Evolutionary conservation across 345 rosid genomes (phyloP).

Genomic region (Iberis pinnata): DNA sequence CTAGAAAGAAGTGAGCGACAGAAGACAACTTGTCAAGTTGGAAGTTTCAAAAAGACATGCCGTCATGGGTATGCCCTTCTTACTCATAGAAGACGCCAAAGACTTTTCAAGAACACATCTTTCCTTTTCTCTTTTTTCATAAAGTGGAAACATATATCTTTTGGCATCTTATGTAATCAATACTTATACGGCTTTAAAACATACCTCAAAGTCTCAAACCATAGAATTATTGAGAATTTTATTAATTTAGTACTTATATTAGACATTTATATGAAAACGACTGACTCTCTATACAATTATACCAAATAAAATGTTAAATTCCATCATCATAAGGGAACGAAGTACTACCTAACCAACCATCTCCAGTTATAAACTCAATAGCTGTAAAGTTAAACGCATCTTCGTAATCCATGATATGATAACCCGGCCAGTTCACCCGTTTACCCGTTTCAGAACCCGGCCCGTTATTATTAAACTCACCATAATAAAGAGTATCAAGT

Average conservation of each 20-base stretch:
- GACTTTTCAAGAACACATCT: neutral
- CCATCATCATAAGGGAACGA: conserved; percentile 67
- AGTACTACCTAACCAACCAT: conserved; percentile 75
- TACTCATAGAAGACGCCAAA: neutral
- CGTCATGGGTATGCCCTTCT: neutral
- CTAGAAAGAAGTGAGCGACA: neutral
- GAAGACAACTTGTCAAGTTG: neutral
- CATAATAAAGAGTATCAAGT: conserved; percentile 55
- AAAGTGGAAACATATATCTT: too few relatives aligned
- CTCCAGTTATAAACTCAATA: conserved; percentile 56
- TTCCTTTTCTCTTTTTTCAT: too few relatives aligned
- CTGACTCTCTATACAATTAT: conserved; percentile 5
- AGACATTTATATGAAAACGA: neutral
- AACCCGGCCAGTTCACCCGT: conserved; percentile 73
- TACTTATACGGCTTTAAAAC: too few relatives aligned
- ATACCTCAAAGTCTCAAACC: neutral
- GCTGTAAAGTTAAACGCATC: conserved; percentile 64
- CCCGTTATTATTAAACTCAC: conserved; percentile 72
- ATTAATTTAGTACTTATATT: neutral
- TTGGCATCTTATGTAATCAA: too few relatives aligned
- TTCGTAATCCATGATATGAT: conserved; percentile 51
- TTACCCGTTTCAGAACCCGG: conserved; percentile 55
- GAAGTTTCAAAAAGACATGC: neutral
- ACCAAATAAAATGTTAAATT: conserved; percentile 28
- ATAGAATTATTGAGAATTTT: too few relatives aligned